A percentile compares a stretch with the other conserved stretches of the same genome.
Conservation (phyloP, 257 asterid genomes). For the Apocynum venetum region DNA sequence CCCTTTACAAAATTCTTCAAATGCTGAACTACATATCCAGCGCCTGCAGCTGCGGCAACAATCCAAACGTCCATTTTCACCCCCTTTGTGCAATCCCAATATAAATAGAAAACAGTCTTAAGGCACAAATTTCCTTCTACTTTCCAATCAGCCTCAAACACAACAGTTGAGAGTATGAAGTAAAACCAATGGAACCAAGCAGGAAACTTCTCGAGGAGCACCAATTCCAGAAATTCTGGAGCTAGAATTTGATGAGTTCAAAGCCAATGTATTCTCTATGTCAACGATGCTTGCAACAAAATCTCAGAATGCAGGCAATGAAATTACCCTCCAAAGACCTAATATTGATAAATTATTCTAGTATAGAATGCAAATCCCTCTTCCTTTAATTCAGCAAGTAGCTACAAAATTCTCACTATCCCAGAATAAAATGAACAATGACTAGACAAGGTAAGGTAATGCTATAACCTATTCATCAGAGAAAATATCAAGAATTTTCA, state of each 20-base stretch:
- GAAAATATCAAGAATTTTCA: neutral
- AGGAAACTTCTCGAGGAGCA: neutral
- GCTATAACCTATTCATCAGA: conserved; percentile 15
- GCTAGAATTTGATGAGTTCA: conserved; percentile 5
- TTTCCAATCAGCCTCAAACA: neutral
- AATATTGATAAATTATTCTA: neutral
- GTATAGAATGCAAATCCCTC: neutral
- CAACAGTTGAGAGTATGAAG: neutral
- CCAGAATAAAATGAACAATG: neutral
- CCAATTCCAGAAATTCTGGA: conserved; percentile 1
- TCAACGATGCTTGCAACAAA: conserved; percentile 5
- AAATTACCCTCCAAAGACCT: conserved; percentile 3
- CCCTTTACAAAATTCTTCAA: conserved; percentile 50
- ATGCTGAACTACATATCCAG: conserved; percentile 61
- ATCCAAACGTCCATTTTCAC: conserved; percentile 60
- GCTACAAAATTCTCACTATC: conserved; percentile 8
- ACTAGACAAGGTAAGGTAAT: neutral
- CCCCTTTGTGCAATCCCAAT: conserved; percentile 13
- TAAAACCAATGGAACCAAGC: neutral
- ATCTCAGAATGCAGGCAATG: conserved; percentile 9
- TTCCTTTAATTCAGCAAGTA: conserved; percentile 13
- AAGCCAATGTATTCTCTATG: conserved; percentile 3
- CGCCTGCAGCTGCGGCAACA: conserved; percentile 78
- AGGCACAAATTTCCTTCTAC: conserved; percentile 8
- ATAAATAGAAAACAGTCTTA: conserved; percentile 11